Percentiles rank a stretch among this genome's conserved stretches.
Conservation (phyloP, 2,329 filamentous ascomycete species). For the Gaeumannomyces tritici region DNA sequence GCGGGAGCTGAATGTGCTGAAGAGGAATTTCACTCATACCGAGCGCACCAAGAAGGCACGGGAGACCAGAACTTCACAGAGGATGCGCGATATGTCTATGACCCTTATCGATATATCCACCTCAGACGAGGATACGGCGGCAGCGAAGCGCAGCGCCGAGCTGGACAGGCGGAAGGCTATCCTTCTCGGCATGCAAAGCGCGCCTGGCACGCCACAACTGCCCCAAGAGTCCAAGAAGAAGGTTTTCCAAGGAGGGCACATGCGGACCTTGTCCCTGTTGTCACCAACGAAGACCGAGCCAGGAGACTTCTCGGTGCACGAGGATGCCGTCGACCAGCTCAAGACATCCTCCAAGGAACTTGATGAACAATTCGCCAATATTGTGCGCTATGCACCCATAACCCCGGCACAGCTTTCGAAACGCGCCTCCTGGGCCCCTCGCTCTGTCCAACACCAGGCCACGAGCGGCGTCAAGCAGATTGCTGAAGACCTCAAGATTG, state of each 20-base stretch:
- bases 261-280: conserved; percentile 65
- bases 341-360: conserved; percentile 20
- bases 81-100: conserved; percentile 34
- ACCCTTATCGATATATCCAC: neutral
- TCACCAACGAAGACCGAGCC: conserved; percentile 51
- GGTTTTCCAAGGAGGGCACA: conserved; percentile 59
- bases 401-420: conserved; percentile 34
- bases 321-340: conserved; percentile 34
- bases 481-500: conserved; percentile 80
- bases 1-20: conserved; percentile 62
- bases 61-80: conserved; percentile 55
- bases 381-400: conserved; percentile 18
- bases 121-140: conserved; percentile 5
- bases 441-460: conserved; percentile 30
- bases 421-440: conserved; percentile 51
- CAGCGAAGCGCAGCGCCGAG: conserved; percentile 44
- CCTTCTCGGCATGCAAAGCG: conserved; percentile 37
- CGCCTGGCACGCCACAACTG: conserved; percentile 22
- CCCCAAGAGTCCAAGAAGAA: conserved; percentile 39
- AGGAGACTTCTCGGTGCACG: conserved; percentile 26
- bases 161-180: conserved; percentile 65
- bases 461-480: conserved; percentile 57
- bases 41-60: conserved; percentile 69
- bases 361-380: conserved; percentile 17
- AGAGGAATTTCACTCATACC: conserved; percentile 72